Evolutionary conservation across 2,329 filamentous ascomycete species (phyloP).

Genomic region (Microsporum ferrugineum): DNA sequence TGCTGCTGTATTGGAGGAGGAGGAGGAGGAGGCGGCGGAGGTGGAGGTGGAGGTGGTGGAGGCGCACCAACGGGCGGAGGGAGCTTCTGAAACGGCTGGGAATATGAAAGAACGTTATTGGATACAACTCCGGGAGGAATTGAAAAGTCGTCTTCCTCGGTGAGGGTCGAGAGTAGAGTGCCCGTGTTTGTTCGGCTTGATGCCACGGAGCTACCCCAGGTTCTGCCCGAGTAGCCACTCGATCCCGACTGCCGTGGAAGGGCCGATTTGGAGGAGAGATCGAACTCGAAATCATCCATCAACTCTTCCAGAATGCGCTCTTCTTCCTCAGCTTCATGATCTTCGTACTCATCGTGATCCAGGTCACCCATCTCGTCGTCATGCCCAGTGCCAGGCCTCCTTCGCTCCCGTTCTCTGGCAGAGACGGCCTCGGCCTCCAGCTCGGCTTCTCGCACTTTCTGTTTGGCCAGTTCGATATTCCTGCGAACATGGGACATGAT

Average conservation of each 20-base stretch:
- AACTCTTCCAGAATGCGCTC: slow-evolving; percentile 77
- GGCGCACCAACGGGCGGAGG: slow-evolving; percentile 18
- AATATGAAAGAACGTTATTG: slow-evolving; percentile 23
- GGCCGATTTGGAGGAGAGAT: slow-evolving; percentile 53
- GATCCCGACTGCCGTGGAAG: slow-evolving; percentile 71
- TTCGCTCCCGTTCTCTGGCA: slow-evolving; percentile 50
- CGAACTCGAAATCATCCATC: slow-evolving; percentile 74
- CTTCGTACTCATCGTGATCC: slow-evolving; percentile 37
- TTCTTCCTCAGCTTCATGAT: slow-evolving; percentile 59
- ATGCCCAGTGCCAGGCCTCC: slow-evolving; percentile 27
- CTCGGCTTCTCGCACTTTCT: slow-evolving; percentile 62
- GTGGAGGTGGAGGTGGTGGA: slow-evolving; percentile 14
- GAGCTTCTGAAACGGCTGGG: slow-evolving; percentile 33
- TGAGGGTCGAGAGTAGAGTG: slow-evolving; percentile 59
- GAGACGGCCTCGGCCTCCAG: slow-evolving; percentile 53
- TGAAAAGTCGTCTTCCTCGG: slow-evolving; percentile 44
- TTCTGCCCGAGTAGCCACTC: slow-evolving; percentile 62
- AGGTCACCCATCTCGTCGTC: slow-evolving; percentile 17
- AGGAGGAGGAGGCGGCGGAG: slow-evolving; percentile 12
- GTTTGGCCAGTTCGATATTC: slow-evolving; percentile 63
- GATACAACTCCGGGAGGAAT: slow-evolving; percentile 13
- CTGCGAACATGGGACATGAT: slow-evolving; percentile 41
- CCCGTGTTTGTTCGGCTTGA: slow-evolving; percentile 60
- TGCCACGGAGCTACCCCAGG: slow-evolving; percentile 68
- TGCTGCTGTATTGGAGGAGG: slow-evolving; percentile 12